Conservation (phyloP, 352 stramenopile species). For the Globisporangium irregulare region DNA sequence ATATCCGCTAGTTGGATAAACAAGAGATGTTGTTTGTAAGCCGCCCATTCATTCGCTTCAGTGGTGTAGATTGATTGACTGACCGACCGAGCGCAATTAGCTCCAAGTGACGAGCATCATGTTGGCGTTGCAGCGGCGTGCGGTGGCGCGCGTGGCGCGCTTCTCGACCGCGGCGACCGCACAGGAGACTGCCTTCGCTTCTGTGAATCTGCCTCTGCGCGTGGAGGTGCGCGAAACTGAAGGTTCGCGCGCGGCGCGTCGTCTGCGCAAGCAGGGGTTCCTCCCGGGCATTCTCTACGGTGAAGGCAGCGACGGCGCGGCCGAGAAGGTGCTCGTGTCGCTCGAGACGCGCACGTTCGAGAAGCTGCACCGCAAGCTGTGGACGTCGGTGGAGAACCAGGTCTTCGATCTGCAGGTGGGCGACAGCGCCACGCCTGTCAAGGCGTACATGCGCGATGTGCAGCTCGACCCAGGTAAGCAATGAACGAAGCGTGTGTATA, state of each 20-base stretch:
- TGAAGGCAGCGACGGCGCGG: slow-evolving; percentile 62
- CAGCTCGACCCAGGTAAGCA: slow-evolving; percentile 70
- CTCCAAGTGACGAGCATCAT: slow-evolving; percentile 22
- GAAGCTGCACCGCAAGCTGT: slow-evolving; percentile 81
- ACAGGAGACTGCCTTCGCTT: background rate
- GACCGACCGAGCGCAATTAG: background rate
- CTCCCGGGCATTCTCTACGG: slow-evolving; percentile 84
- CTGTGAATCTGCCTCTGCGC: slow-evolving; percentile 31
- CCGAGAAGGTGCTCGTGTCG: slow-evolving; percentile 73
- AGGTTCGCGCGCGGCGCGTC: slow-evolving; percentile 72
- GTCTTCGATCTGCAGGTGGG: slow-evolving; percentile 81
- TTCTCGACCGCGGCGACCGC: slow-evolving; percentile 47
- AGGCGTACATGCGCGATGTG: slow-evolving; percentile 86
- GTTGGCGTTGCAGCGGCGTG: slow-evolving; percentile 49
- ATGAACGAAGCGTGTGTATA: background rate
- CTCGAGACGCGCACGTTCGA: slow-evolving; percentile 76
- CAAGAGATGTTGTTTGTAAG: background rate
- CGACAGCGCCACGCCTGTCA: slow-evolving; percentile 50
- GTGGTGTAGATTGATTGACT: slow-evolving; percentile 19
- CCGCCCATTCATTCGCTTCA: slow-evolving; percentile 17
- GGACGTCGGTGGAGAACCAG: slow-evolving; percentile 85
- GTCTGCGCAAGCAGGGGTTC: slow-evolving; percentile 76
- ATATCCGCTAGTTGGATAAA: background rate
- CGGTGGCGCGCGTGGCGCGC: slow-evolving; percentile 34
- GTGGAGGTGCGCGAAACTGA: slow-evolving; percentile 61